Percentiles rank a stretch among this genome's conserved stretches.
Conservation (phyloP, 2,329 filamentous ascomycete species). For the Ceratocystis papillata region DNA sequence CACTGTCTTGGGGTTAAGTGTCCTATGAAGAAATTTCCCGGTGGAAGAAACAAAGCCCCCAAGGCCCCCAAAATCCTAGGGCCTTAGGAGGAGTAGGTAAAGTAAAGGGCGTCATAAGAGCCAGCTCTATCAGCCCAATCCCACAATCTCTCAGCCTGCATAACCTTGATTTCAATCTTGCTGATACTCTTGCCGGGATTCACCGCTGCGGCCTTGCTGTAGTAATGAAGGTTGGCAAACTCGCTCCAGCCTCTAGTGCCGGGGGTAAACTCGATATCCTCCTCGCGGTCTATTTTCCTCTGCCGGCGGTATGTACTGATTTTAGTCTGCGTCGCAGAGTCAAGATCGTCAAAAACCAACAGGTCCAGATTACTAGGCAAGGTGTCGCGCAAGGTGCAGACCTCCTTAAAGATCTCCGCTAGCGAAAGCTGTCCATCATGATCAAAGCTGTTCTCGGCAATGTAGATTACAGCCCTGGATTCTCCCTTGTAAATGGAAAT, state of each 20-base stretch:
- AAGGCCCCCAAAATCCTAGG: neutral
- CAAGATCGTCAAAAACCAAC: neutral
- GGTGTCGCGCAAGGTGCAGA: neutral
- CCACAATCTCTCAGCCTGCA: neutral
- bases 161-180: neutral
- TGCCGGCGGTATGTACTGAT: neutral
- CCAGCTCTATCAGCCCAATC: neutral
- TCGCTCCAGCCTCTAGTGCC: neutral
- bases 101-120: neutral
- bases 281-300: rapidly evolving
- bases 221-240: neutral
- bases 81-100: neutral
- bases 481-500: neutral
- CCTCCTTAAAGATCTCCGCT: neutral
- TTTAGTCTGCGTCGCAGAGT: neutral
- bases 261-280: neutral
- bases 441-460: neutral
- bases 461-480: neutral
- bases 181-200: neutral
- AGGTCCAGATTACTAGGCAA: rapidly evolving
- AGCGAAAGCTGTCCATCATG: neutral
- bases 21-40: no score
- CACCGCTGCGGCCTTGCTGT: neutral
- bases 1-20: no score
- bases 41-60: no score